phyloP scores from a whole-genome alignment of 78 protist genomes.

The Dictyostelium firmibasis region DNA sequence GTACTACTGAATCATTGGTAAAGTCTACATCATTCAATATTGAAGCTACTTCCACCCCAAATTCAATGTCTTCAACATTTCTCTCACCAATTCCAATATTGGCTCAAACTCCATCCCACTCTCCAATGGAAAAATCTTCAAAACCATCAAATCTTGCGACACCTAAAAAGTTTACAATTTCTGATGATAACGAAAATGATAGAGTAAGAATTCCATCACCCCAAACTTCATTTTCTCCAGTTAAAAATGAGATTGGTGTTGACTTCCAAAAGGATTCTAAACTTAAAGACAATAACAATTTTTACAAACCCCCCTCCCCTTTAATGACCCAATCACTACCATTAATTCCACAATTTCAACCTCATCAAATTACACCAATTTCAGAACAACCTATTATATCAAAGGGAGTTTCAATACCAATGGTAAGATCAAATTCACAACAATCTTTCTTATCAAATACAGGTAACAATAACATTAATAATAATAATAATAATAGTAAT shows the following conservation, averaged over 20 bases:
- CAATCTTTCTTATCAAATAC: neutral
- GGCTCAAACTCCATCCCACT: slow-evolving; percentile 59
- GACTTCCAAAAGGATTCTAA: neutral
- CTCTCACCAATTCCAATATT: slow-evolving; percentile 17
- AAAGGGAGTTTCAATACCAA: neutral
- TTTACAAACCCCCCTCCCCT: neutral
- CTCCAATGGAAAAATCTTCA: neutral
- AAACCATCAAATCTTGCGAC: neutral
- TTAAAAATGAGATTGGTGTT: neutral
- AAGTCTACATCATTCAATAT: slow-evolving; percentile 51
- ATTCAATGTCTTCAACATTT: neutral
- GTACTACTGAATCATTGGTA: neutral
- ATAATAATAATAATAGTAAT: neutral
- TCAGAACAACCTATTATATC: neutral
- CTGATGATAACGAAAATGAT: neutral
- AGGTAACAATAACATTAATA: neutral
- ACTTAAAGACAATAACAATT: neutral
- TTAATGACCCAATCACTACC: neutral
- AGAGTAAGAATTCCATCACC: slow-evolving; percentile 2
- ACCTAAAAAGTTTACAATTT: neutral
- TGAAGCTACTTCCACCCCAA: neutral
- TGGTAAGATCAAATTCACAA: neutral
- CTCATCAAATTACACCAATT: neutral
- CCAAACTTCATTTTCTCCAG: slow-evolving; percentile 44
- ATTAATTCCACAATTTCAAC: neutral